Evolutionary conservation across 768 basidiomycete species (phyloP), one percentile per base, ranked within the genome.

Genomic region (Daedalea quercina): DNA sequence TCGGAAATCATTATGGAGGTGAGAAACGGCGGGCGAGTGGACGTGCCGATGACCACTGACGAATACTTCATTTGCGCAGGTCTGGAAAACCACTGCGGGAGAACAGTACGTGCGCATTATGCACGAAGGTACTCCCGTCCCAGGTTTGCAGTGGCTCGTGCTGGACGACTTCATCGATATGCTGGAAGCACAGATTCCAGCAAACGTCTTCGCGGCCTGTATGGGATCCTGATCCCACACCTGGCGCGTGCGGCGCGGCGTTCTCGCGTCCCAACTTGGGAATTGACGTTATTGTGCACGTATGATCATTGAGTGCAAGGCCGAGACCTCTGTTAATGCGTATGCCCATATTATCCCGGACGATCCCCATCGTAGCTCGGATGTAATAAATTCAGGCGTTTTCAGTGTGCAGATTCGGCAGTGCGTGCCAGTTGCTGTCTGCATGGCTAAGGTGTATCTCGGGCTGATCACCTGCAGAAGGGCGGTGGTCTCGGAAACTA

Each of bases 1-100:
- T 71, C 70, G 17, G 75, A 76, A 57, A 68, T 76, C n/a, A 53
- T 74, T 46, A 70, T 75, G 65, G 75, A 76, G 71, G 75, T 70
- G 54, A 37, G 69, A 3, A 9, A 13, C 9, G 11, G 47, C 22
- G 34, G 1, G 19, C 31, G 22, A 12, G 31, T 9, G 17, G 11
- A 25, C 19, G 15, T 17, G 33, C 31, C 25, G 37, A 13, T 3
- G 23, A n/a, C 50, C 12, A 15, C 44, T 12, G 33, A 6, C 12
- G 9, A 22, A 26, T 11, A 8, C 12, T 6, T 9, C 23, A 8
- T 26, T 7, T 25, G 11, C 20, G 17, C 20, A 77, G 76, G 70
- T 77, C 19, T 77, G 76, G 76, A 63, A 67, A 8, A 57, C 55
- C 24, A 12, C 42, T 8, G 50, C 40, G 1, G 58, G 55, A 17